These are phyloP conservation scores for Diaporthe citrichinensis DNA, from an alignment of 2,329 filamentous ascomycete genomes.

Conservation along the genomic window DNA sequence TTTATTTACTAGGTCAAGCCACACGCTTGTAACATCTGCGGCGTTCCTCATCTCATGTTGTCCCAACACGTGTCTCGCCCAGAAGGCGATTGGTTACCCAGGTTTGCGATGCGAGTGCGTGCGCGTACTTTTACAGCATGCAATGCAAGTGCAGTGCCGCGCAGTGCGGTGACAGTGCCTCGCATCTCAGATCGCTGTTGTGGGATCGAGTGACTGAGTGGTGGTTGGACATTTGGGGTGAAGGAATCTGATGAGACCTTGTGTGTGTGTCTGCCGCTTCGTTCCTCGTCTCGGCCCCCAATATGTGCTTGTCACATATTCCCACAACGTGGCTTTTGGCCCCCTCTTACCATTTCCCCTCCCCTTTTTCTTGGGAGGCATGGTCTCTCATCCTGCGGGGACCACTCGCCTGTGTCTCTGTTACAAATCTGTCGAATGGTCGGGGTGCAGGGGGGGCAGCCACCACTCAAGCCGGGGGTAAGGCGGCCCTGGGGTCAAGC, in stretches of 20 bases:
- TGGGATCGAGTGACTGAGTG: not conserved
- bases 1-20: not conserved
- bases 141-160: not conserved
- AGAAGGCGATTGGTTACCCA: conserved; percentile 12
- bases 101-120: not conserved
- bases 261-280: not conserved
- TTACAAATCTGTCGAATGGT: conserved; percentile 20
- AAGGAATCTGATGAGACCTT: not conserved
- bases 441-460: not conserved
- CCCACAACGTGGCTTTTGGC: conserved; percentile 34
- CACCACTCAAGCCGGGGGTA: not conserved
- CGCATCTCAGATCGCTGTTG: conserved; percentile 22
- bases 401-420: not conserved
- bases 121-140: conserved; percentile 21
- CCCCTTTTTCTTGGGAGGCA: not conserved
- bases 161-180: not conserved
- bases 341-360: conserved; percentile 9
- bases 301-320: conserved; percentile 18
- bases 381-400: conserved; percentile 12
- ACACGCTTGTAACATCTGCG: not conserved
- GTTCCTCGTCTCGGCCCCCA: conserved; percentile 3
- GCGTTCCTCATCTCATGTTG: not conserved
- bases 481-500: not conserved
- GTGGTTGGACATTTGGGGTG: not conserved
- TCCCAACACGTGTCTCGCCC: not conserved